A percentile compares a stretch with the other conserved stretches of the same genome.
phyloP scores from a whole-genome alignment of 805 yeast species.

The Yarrowia sp. region DNA sequence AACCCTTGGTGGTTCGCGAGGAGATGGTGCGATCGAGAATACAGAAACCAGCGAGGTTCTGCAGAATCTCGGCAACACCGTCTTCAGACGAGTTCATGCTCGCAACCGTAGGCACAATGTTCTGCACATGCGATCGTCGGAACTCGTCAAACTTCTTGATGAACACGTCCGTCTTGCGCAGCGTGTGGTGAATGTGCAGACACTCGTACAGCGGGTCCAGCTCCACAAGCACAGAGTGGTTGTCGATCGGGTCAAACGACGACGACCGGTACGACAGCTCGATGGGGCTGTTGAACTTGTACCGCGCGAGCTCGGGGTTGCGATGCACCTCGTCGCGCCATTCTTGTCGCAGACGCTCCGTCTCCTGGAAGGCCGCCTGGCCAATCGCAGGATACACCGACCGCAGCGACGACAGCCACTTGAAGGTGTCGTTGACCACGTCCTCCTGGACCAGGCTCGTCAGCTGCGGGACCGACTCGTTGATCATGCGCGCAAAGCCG shows the following conservation, averaged over 20 bases:
- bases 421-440: slow-evolving; percentile 52
- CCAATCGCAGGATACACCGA: slow-evolving; percentile 52
- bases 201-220: slow-evolving; percentile 79
- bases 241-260: slow-evolving; percentile 49
- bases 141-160: slow-evolving; percentile 66
- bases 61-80: slow-evolving; percentile 29
- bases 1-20: slow-evolving; percentile 51
- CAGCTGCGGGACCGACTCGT: slow-evolving; percentile 72
- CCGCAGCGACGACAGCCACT: slow-evolving; percentile 51
- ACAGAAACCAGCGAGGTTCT: slow-evolving; percentile 70
- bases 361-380: slow-evolving; percentile 51
- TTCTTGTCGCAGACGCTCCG: slow-evolving; percentile 53
- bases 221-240: slow-evolving; percentile 50
- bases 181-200: slow-evolving; percentile 71
- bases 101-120: slow-evolving; percentile 60
- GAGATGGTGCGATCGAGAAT: slow-evolving; percentile 70
- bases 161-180: slow-evolving; percentile 63
- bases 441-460: slow-evolving; percentile 72
- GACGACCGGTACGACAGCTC: slow-evolving; percentile 71
- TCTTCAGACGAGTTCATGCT: slow-evolving; percentile 44
- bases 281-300: slow-evolving; percentile 80
- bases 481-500: slow-evolving; percentile 71
- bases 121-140: slow-evolving; percentile 64
- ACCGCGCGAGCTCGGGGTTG: slow-evolving; percentile 49
- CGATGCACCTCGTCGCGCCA: slow-evolving; percentile 55